phyloP scores from a whole-genome alignment of 2,329 filamentous ascomycete species.

The Pezizomycotina sp. region DNA sequence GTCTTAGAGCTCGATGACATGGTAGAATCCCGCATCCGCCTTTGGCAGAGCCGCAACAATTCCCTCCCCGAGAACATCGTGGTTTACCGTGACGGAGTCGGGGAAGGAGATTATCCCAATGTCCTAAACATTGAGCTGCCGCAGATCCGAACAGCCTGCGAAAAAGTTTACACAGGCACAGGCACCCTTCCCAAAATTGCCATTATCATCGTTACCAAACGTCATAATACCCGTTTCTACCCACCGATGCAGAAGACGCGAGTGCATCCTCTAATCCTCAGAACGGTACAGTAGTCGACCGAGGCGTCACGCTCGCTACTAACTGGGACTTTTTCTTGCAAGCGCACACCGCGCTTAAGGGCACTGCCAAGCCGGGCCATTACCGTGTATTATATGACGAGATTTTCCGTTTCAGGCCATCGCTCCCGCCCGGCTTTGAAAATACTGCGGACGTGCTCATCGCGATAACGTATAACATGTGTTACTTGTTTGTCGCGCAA shows the following conservation, averaged over 20 bases:
- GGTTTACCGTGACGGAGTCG: slow-evolving; percentile 79
- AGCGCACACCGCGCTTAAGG: slow-evolving; percentile 63
- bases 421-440: neutral
- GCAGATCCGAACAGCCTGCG: slow-evolving; percentile 47
- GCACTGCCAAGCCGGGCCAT: slow-evolving; percentile 68
- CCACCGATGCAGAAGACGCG: slow-evolving; percentile 39
- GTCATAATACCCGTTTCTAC: slow-evolving; percentile 79
- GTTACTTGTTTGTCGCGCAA: slow-evolving; percentile 70
- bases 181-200: slow-evolving; percentile 43
- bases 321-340: slow-evolving; percentile 79
- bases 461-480: slow-evolving; percentile 70
- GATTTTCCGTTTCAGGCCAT: too few species aligned
- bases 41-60: slow-evolving; percentile 41
- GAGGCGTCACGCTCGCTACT: slow-evolving; percentile 57
- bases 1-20: slow-evolving; percentile 41
- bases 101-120: slow-evolving; percentile 59
- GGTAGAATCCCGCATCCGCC: slow-evolving; percentile 45
- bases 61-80: slow-evolving; percentile 56
- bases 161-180: slow-evolving; percentile 22
- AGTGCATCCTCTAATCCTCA: slow-evolving; percentile 43
- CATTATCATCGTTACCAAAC: slow-evolving; percentile 69
- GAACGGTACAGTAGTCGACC: slow-evolving; percentile 70
- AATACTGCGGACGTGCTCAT: neutral
- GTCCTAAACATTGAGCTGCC: slow-evolving; percentile 56
- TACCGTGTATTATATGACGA: slow-evolving; percentile 45